Conservation (phyloP, 2,329 filamentous ascomycete genomes). For the Peltaster fructicola region DNA sequence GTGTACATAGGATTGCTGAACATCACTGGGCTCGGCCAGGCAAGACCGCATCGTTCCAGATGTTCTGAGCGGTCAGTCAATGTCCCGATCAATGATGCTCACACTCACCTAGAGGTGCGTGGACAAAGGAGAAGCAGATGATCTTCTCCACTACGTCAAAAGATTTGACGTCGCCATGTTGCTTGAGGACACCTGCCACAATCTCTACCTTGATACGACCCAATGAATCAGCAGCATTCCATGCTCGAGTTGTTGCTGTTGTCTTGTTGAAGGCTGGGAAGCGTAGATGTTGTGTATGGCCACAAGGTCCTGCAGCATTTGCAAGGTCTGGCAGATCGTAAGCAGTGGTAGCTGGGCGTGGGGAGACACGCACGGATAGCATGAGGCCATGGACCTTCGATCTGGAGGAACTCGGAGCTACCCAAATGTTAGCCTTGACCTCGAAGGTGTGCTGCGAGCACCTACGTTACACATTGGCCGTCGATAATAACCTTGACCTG, state of each 20-base stretch:
- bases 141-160: conserved; percentile 55
- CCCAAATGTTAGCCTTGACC: no score
- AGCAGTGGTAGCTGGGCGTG: no score
- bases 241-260: conserved; percentile 49
- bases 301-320: no score
- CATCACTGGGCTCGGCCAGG: conserved; percentile 62
- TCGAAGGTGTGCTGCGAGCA: no score
- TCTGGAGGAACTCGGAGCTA: no score
- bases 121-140: conserved; percentile 67
- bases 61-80: no score
- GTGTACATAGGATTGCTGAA: conserved; percentile 2
- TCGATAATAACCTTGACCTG: conserved; percentile 51
- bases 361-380: no score
- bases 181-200: conserved; percentile 44
- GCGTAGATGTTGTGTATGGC: conserved; percentile 41
- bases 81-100: no score
- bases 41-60: conserved; percentile 54
- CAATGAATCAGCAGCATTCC: conserved; percentile 52
- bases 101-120: conserved; percentile 54
- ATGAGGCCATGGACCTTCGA: no score
- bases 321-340: no score
- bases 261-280: conserved; percentile 59
- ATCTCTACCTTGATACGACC: conserved; percentile 64
- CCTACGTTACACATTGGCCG: conserved; percentile 34
- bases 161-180: conserved; percentile 10